These are phyloP conservation scores for Thelonectria discophora DNA, from an alignment of 2,329 filamentous ascomycete species.

Conservation along the genomic window DNA sequence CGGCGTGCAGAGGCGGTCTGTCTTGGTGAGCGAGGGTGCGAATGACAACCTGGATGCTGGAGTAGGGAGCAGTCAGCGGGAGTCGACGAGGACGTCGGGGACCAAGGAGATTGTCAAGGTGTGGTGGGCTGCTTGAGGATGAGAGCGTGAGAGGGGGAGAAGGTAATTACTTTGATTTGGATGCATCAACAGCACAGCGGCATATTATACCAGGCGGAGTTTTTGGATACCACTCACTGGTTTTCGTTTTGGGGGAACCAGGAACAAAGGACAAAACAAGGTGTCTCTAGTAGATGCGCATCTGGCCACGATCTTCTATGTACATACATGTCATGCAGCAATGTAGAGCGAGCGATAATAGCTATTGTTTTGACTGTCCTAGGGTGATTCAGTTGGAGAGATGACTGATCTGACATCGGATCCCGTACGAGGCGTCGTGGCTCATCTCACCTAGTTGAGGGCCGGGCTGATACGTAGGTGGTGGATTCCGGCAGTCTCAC, in stretches of 20 bases:
- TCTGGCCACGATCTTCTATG: slow-evolving; percentile 6
- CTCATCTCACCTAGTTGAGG: too few species aligned
- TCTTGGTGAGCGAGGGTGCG: slow-evolving; percentile 23
- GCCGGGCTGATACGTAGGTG: too few species aligned
- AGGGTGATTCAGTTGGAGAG: too few species aligned
- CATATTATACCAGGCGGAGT: slow-evolving; percentile 20
- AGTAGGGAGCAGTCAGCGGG: not conserved
- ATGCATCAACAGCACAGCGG: not conserved
- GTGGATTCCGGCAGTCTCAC: too few species aligned
- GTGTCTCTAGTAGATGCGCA: not conserved
- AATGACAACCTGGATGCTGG: slow-evolving; percentile 10
- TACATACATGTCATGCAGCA: slow-evolving; percentile 6
- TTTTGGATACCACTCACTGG: not conserved
- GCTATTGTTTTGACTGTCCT: slow-evolving; percentile 2
- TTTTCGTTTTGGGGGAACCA: not conserved
- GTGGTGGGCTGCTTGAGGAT: slow-evolving; percentile 34
- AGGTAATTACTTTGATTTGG: too few species aligned
- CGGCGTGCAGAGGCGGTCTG: slow-evolving; percentile 32
- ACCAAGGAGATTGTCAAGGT: slow-evolving; percentile 40
- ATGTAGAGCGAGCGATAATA: slow-evolving; percentile 4
- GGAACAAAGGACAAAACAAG: not conserved
- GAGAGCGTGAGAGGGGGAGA: too few species aligned
- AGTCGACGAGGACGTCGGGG: slow-evolving; percentile 29
- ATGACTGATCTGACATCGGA: too few species aligned
- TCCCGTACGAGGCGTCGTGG: too few species aligned